Base-by-base conservation (phyloP, 805 yeast species). In the Ogataea nonfermentans region DNA sequence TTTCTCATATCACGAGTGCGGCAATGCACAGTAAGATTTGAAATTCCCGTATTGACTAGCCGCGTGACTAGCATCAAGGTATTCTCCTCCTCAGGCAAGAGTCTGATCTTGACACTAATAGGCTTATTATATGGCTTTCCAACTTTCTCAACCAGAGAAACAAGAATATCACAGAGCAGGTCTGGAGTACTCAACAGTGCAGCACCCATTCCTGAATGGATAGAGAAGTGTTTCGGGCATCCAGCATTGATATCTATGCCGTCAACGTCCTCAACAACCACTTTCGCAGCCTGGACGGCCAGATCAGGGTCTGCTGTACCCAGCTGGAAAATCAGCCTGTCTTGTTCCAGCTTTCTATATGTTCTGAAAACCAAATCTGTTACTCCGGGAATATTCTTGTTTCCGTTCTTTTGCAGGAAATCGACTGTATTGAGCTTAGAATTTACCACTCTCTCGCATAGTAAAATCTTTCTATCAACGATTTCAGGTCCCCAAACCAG, bases 131-230 rank as follows among this genome's bases (percentile, higher is more conserved):
- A 61, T 4, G 95, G 95, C 39, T 62, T 69, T 5, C 99, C 99
- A 1, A 93, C 90, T 47, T 88, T 70, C 16, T 72, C 72, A 2
- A 93, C 97, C 34, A 93, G 65, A 6, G 74, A 72, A 3, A 62
- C 62, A 44, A 93, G 64, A 22, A 93, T 93, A 11, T 72, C 71
- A 48, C 82, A 84, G 12, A 93, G 68, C 26, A 76, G 65, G 31
- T 86, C 96, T 0, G 98, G 97, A 0, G 90, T 86, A 23, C 72
- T 68, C 40, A 93, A 67, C 32, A 93, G 67, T 1, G 96, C 97
- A 2, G 98, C 96, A 4, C 99, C 99, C 98, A 93, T 93, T 1
- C 99, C 99, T 0, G 95, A 73, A 61, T 93, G 99, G 3, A 89
- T 73, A 1, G 95, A 84, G 55, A 93, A 93, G 51, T 89, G 97